Base-by-base conservation (phyloP, 495 filamentous ascomycete genomes). In the Hypoxylon cercidicola region DNA sequence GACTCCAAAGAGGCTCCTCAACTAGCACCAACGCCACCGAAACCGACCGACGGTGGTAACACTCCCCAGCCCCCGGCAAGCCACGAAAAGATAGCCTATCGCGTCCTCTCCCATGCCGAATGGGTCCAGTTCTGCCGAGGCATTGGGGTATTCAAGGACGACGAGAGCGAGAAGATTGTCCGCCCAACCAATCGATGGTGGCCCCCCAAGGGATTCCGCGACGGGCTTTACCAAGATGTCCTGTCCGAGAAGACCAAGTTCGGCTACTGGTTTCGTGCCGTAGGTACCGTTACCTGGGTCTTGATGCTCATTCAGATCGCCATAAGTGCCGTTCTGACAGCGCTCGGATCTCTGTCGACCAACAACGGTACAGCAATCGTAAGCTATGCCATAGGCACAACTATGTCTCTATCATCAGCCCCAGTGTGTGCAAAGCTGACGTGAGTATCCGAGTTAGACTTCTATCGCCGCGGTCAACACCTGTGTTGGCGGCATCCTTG, bases 401-500 rank as follows among this genome's bases (percentile, higher is more conserved):
- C 5, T 15, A 39, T 21, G 40, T 28, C 7, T n/a, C n/a, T 16
- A 13, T 5, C 12, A 5, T 41, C 6, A 41, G n/a, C 15, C 4
- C 1, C 4, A 15, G 3, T 16, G 7, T 37, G 3, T 20, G 10
- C 13, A 21, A 37, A 11, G 20, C 39, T 63, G 16, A 60, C 55
- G 4, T 44, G 41, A 20, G 48, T 70, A 15, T 30, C 47, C 11
- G 16, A 11, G 46, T 16, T 18, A 72, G 70, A 84, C 81, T 1
- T 55, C 78, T 12, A 71, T 84, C 3, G 82, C 79, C 1, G 80
- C 80, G 11, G 53, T 79, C 48, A 83, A 83, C 66, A 84, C 82
- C 0, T 68, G 81, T 16, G 66, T 77, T 6, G 81, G 81, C 16
- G 82, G 82, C 6, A 53, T 84, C 8, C 69, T 84, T 1, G 82